Evolutionary conservation across 306 rosid species (phyloP).

Genomic region (Fragaria vesca): DNA sequence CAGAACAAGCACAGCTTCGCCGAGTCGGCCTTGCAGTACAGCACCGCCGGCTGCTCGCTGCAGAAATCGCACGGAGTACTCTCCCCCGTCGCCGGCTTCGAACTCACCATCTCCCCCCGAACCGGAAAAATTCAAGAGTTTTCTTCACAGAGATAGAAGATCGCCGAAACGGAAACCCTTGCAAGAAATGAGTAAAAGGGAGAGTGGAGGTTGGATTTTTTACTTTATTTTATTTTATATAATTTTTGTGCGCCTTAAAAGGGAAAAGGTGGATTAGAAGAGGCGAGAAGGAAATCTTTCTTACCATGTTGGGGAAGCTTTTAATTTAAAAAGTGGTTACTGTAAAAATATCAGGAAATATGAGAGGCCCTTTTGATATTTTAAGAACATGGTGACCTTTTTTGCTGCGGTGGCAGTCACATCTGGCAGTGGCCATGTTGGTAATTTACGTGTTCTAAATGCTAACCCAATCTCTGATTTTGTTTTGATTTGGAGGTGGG

Average conservation of each 20-base stretch:
- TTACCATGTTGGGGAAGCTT: background rate
- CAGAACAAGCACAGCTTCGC: slow-evolving; percentile 72
- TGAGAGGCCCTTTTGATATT: background rate
- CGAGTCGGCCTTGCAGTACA: slow-evolving; percentile 66
- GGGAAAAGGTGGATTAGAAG: too few species aligned
- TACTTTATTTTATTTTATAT: background rate
- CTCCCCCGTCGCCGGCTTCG: slow-evolving; percentile 26
- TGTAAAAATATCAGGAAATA: background rate
- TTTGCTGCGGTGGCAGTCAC: slow-evolving; percentile 12
- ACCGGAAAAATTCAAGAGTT: too few species aligned
- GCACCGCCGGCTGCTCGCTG: slow-evolving; percentile 42
- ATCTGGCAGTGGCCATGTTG: background rate
- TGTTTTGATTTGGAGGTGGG: background rate
- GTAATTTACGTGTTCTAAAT: too few species aligned
- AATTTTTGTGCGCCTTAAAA: background rate
- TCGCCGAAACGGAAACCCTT: background rate
- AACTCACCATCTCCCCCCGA: slow-evolving; percentile 32
- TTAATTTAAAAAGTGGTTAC: background rate
- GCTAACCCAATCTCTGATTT: background rate
- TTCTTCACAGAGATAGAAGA: background rate
- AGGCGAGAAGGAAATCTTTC: background rate
- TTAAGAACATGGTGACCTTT: slow-evolving; percentile 12
- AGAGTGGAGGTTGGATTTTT: background rate
- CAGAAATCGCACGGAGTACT: slow-evolving; percentile 64
- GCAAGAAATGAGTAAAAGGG: background rate